Conservation (phyloP, 2,329 filamentous ascomycete species). For the Sporothrix variecibatus region DNA sequence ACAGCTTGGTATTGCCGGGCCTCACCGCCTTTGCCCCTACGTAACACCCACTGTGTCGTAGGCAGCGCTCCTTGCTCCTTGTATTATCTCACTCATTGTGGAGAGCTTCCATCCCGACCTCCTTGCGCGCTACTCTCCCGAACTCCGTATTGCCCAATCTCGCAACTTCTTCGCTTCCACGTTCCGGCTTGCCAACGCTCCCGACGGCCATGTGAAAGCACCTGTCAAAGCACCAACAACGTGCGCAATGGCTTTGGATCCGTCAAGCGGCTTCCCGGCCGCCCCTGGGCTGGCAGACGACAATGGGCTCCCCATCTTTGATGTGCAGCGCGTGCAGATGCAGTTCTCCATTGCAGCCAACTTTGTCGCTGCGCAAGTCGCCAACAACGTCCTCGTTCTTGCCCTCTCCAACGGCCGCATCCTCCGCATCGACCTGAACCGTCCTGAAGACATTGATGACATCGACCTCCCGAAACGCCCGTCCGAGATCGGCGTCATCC, state of each 20-base stretch:
- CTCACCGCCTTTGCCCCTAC: slow-evolving; percentile 18
- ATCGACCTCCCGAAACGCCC: slow-evolving; percentile 95
- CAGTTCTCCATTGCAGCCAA: slow-evolving; percentile 93
- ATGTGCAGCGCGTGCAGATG: slow-evolving; percentile 87
- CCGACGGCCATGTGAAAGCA: slow-evolving; percentile 24
- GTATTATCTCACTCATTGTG: not conserved
- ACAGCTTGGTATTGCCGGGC: slow-evolving; percentile 17
- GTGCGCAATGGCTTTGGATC: slow-evolving; percentile 63
- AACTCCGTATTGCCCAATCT: not conserved
- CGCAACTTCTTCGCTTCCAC: not conserved
- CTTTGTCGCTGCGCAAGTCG: slow-evolving; percentile 94
- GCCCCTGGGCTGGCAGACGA: slow-evolving; percentile 48
- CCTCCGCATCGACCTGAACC: slow-evolving; percentile 89
- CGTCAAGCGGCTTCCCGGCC: slow-evolving; percentile 70
- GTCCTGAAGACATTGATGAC: slow-evolving; percentile 94
- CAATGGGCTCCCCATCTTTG: slow-evolving; percentile 83
- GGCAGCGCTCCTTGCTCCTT: not conserved
- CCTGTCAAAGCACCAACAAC: not conserved
- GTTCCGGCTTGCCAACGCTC: not conserved
- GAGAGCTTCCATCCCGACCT: slow-evolving; percentile 17
- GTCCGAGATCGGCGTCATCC: slow-evolving; percentile 87
- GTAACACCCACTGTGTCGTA: not conserved
- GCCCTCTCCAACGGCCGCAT: slow-evolving; percentile 91
- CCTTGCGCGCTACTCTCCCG: not conserved
- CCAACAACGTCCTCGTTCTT: slow-evolving; percentile 93